These are phyloP conservation scores for Globisporangium cederbergense DNA, from an alignment of 352 stramenopile genomes.

Conservation along the genomic window DNA sequence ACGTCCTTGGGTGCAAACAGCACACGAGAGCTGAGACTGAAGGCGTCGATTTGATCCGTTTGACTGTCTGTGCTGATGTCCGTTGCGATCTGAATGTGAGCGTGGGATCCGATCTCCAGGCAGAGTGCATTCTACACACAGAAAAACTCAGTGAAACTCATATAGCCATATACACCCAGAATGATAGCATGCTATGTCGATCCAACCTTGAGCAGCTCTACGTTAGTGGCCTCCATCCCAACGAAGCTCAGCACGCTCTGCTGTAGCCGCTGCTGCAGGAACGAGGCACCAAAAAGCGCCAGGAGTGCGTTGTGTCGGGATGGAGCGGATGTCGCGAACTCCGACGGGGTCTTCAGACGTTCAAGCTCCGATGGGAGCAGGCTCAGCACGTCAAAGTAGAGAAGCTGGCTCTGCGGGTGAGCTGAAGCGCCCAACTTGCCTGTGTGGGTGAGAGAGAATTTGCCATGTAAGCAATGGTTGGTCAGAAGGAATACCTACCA, in stretches of 20 bases:
- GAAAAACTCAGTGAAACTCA: not conserved
- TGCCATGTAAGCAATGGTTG: not conserved
- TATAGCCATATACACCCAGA: not conserved
- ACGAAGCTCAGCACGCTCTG: conserved; percentile 15
- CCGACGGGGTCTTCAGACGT: not conserved
- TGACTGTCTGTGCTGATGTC: not conserved
- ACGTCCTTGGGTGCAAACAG: conserved; percentile 8
- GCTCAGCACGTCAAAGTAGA: conserved; percentile 32
- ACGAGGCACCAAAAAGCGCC: conserved; percentile 12
- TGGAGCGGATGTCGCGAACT: conserved; percentile 8
- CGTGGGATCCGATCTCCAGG: conserved; percentile 17
- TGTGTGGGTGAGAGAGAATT: conserved; percentile 4
- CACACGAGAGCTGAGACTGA: conserved; percentile 2
- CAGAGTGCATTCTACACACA: conserved; percentile 18
- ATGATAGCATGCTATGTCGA: not conserved
- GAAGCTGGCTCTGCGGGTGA: conserved; percentile 22
- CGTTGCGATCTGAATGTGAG: conserved; percentile 12
- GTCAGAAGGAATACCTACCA: not conserved
- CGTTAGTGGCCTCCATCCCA: conserved; percentile 18
- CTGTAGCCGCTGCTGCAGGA: conserved; percentile 12
- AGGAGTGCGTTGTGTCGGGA: conserved; percentile 9
- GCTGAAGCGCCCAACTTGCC: conserved; percentile 23
- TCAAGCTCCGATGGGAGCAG: conserved; percentile 7
- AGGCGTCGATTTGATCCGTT: conserved; percentile 5
- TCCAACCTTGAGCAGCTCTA: conserved; percentile 24